Evolutionary conservation across 2,329 filamentous ascomycete species (phyloP).

Genomic region (Sporothrix phasma): DNA sequence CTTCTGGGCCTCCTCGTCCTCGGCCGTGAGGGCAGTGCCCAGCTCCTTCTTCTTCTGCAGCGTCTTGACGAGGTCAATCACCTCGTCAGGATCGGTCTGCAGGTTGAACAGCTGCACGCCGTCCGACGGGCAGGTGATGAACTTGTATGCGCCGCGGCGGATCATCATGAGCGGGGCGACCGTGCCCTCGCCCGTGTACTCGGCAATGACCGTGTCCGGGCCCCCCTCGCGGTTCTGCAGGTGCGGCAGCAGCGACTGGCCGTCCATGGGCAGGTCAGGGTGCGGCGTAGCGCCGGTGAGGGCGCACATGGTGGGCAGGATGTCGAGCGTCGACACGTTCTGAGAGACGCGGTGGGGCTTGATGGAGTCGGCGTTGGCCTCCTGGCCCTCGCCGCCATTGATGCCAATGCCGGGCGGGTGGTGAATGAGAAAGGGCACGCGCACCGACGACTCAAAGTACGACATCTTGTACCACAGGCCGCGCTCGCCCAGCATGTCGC

Average conservation of each 20-base stretch:
- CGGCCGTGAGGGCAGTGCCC: slow-evolving; percentile 26
- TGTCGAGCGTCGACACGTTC: slow-evolving; percentile 85
- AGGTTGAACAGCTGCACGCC: slow-evolving; percentile 79
- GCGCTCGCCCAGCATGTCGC: slow-evolving; percentile 90
- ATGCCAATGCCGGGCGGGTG: slow-evolving; percentile 47
- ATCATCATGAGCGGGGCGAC: slow-evolving; percentile 91
- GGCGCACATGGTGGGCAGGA: slow-evolving; percentile 81
- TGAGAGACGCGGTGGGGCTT: slow-evolving; percentile 64
- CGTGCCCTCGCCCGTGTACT: slow-evolving; percentile 92
- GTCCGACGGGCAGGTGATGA: slow-evolving; percentile 75
- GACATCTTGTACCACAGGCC: slow-evolving; percentile 91
- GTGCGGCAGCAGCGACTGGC: slow-evolving; percentile 70
- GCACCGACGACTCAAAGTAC: slow-evolving; percentile 85
- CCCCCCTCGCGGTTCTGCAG: slow-evolving; percentile 49
- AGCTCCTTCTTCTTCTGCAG: slow-evolving; percentile 27
- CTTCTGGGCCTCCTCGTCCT: slow-evolving; percentile 37
- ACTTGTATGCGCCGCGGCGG: slow-evolving; percentile 80
- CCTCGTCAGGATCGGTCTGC: slow-evolving; percentile 61
- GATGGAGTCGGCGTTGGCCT: slow-evolving; percentile 40
- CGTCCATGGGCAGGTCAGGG: slow-evolving; percentile 71
- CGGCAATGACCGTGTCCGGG: slow-evolving; percentile 82
- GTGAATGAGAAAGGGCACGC: slow-evolving; percentile 78
- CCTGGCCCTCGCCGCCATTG: not conserved
- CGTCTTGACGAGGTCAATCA: slow-evolving; percentile 57
- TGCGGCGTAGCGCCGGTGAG: slow-evolving; percentile 63